Percentiles rank a stretch among this genome's conserved stretches.
Conservation (phyloP, 2,329 filamentous ascomycete genomes). For the Bipolaris bicolor region DNA sequence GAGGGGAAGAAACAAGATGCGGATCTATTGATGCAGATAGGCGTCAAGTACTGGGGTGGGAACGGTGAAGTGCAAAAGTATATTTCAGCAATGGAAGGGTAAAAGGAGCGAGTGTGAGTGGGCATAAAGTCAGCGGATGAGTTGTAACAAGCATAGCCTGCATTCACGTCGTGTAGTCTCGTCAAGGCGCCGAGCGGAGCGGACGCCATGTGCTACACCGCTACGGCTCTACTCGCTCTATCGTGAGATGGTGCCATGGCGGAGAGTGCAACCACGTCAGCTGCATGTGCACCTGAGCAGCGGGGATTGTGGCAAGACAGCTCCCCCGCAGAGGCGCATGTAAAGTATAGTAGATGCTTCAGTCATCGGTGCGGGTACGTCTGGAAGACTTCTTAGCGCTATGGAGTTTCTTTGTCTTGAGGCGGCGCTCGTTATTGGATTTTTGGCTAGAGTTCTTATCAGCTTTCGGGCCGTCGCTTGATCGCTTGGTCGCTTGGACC, state of each 20-base stretch:
- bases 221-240: slow-evolving; percentile 23
- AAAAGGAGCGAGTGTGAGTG: slow-evolving; percentile 14
- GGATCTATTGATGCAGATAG: slow-evolving; percentile 30
- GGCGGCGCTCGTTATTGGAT: slow-evolving; percentile 62
- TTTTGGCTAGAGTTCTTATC: slow-evolving; percentile 55
- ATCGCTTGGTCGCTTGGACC: slow-evolving; percentile 16
- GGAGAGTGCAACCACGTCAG: slow-evolving; percentile 28
- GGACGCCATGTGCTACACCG: slow-evolving; percentile 27
- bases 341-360: slow-evolving; percentile 10
- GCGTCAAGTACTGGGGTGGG: slow-evolving; percentile 37
- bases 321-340: slow-evolving; percentile 17
- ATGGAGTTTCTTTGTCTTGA: slow-evolving; percentile 65
- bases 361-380: slow-evolving; percentile 48
- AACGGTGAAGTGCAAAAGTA: slow-evolving; percentile 40
- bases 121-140: slow-evolving; percentile 12
- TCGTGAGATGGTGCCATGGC: slow-evolving; percentile 19
- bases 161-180: slow-evolving; percentile 16
- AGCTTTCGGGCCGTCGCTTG: slow-evolving; percentile 25
- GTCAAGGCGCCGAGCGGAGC: slow-evolving; percentile 21
- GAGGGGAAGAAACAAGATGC: slow-evolving; percentile 40
- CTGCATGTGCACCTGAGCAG: slow-evolving; percentile 14
- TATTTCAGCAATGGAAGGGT: slow-evolving; percentile 29
- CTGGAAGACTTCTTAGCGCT: slow-evolving; percentile 67
- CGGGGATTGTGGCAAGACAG: slow-evolving; percentile 11
- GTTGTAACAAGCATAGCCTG: slow-evolving; percentile 29